Evolutionary conservation across 495 filamentous ascomycete species (phyloP).

Genomic region (Viridothelium virens): DNA sequence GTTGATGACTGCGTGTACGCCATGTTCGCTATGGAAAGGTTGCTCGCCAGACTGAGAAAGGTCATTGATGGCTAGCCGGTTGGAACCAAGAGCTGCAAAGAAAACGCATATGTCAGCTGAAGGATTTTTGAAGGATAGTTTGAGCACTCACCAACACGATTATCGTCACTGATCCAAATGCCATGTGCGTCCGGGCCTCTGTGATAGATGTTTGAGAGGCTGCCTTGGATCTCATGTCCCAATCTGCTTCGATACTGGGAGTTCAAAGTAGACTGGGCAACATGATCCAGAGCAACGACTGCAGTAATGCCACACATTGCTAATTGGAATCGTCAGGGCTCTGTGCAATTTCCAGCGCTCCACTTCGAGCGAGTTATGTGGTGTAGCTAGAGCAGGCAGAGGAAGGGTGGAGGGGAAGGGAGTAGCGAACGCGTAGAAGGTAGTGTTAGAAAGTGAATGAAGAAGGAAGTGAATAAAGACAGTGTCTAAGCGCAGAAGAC

Average conservation of each 20-base stretch:
- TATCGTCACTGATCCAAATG: slow-evolving; percentile 10
- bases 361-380: too few species aligned
- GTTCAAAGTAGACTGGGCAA: background rate
- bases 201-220: background rate
- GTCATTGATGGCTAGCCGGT: slow-evolving; percentile 10
- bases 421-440: too few species aligned
- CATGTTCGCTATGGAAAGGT: slow-evolving; percentile 5
- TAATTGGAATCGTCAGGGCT: background rate
- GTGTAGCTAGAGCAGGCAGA: too few species aligned
- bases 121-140: background rate
- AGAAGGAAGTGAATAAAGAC: too few species aligned
- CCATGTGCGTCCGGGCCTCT: background rate
- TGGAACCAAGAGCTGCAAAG: background rate
- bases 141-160: slow-evolving; percentile 10
- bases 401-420: too few species aligned
- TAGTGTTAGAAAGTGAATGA: too few species aligned
- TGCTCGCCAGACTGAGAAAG: background rate
- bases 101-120: slow-evolving; percentile 12
- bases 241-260: background rate
- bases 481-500: too few species aligned
- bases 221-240: background rate
- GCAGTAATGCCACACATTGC: slow-evolving; percentile 7
- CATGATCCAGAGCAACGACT: background rate
- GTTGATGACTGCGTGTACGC: background rate
- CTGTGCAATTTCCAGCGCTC: too few species aligned